phyloP scores from a whole-genome alignment of 1,284 basidiomycete genomes.

The Schizophyllum amplum region DNA sequence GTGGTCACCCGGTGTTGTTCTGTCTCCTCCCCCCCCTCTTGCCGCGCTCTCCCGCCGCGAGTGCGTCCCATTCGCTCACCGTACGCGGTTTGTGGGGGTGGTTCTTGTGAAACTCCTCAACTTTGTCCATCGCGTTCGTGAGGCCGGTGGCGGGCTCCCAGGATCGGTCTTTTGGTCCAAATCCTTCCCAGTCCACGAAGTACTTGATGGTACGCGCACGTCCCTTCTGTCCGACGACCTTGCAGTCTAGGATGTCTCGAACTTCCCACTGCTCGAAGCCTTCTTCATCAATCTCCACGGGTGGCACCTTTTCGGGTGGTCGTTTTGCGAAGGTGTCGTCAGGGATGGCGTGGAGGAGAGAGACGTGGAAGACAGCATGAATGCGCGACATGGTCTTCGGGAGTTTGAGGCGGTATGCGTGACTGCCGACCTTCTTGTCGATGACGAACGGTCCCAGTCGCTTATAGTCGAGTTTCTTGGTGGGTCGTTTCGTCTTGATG shows the following conservation, averaged over 20 bases:
- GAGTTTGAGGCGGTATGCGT: constrained; percentile 23
- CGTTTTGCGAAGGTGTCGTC: no score
- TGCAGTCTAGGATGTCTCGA: constrained; percentile 1
- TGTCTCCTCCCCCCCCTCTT: no score
- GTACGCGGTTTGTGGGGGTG: no score
- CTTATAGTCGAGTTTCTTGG: constrained; percentile 22
- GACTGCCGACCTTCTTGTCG: constrained; percentile 13
- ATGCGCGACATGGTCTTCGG: constrained; percentile 23
- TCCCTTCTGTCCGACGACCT: background rate
- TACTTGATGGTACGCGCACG: background rate
- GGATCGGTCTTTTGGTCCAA: background rate
- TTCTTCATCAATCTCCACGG: background rate
- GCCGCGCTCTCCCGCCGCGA: no score
- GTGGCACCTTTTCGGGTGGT: no score
- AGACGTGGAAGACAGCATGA: constrained; percentile 33
- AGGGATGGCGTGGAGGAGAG: constrained; percentile 21
- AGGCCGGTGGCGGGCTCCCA: constrained; percentile 2
- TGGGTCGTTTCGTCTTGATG: background rate
- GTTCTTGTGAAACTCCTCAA: background rate
- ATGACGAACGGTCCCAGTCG: constrained; percentile 30
- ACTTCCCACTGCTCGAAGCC: background rate
- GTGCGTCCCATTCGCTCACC: no score
- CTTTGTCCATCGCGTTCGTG: background rate
- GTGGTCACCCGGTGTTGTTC: no score
- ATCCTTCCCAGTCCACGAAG: constrained; percentile 4